These are phyloP conservation scores for Fusarium torulosum DNA, from an alignment of 2,329 filamentous ascomycete species.

Conservation along the genomic window DNA sequence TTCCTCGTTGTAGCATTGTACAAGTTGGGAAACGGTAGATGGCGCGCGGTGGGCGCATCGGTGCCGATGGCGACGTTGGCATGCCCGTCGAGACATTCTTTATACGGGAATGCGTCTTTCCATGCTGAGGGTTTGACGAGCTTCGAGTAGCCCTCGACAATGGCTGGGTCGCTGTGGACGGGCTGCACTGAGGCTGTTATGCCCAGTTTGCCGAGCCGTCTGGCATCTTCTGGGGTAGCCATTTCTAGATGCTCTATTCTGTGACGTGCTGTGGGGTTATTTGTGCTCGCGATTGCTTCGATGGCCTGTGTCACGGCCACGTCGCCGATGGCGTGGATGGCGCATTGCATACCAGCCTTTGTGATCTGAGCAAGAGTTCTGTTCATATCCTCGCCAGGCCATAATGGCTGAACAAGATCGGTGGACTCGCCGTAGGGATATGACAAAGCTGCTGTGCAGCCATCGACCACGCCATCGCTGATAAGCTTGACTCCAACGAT, in stretches of 20 bases:
- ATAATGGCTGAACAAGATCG: slow-evolving; percentile 63
- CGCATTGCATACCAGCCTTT: slow-evolving; percentile 68
- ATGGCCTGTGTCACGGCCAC: slow-evolving; percentile 68
- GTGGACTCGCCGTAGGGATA: slow-evolving; percentile 68
- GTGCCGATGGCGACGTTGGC: slow-evolving; percentile 68
- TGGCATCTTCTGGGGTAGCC: slow-evolving; percentile 65
- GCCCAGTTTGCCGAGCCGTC: slow-evolving; percentile 66
- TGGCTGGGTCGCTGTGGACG: slow-evolving; percentile 71
- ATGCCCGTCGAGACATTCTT: slow-evolving; percentile 68
- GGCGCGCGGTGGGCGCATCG: slow-evolving; percentile 71
- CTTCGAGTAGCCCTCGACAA: slow-evolving; percentile 70
- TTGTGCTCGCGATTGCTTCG: slow-evolving; percentile 63
- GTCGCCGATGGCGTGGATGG: slow-evolving; percentile 75
- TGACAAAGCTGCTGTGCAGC: slow-evolving; percentile 71
- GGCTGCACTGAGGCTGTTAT: slow-evolving; percentile 72
- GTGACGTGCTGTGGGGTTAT: slow-evolving; percentile 63
- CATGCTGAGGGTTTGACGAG: slow-evolving; percentile 68
- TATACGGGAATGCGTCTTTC: slow-evolving; percentile 72
- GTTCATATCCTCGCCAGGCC: slow-evolving; percentile 63
- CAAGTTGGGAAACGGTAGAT: slow-evolving; percentile 66
- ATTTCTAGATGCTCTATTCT: slow-evolving; percentile 76
- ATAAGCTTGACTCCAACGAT: slow-evolving; percentile 74
- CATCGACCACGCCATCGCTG: slow-evolving; percentile 74
- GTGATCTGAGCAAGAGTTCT: slow-evolving; percentile 68
- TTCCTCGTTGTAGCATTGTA: slow-evolving; percentile 70